A percentile compares a stretch with the other conserved stretches of the same genome.
Evolutionary conservation across 1,139 yeast genomes (phyloP).

Genomic region (Debaryomyces singareniensis): DNA sequence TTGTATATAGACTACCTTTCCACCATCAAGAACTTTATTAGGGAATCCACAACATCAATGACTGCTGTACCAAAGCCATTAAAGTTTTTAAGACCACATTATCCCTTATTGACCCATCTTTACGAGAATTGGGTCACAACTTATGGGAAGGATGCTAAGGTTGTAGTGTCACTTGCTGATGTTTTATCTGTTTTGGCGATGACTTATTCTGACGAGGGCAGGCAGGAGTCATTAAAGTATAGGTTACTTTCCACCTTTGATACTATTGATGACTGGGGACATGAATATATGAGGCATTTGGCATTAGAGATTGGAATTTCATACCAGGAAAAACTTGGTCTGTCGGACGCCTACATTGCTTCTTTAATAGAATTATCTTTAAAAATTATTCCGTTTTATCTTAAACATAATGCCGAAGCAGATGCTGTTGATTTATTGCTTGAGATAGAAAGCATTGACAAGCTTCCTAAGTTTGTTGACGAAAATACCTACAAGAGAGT

Average conservation of each 20-base stretch:
- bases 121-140: conserved; percentile 61
- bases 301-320: conserved; percentile 93
- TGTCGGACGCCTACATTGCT: conserved; percentile 34
- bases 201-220: conserved; percentile 86
- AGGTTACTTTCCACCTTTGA: conserved; percentile 59
- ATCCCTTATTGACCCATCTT: conserved; percentile 55
- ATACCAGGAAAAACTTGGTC: conserved; percentile 61
- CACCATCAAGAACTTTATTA: conserved; percentile 68
- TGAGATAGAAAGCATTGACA: conserved; percentile 84
- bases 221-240: conserved; percentile 74
- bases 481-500: conserved; percentile 81
- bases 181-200: conserved; percentile 88
- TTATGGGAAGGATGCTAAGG: conserved; percentile 19
- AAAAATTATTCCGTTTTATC: conserved; percentile 81
- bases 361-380: conserved; percentile 62
- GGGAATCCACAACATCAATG: conserved; percentile 95
- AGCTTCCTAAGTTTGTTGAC: conserved; percentile 78
- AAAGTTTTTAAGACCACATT: conserved; percentile 89
- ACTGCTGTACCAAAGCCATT: conserved; percentile 99
- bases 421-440: conserved; percentile 92
- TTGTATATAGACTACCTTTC: conserved; percentile 56
- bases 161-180: conserved; percentile 52
- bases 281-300: conserved; percentile 92
- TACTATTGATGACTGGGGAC: conserved; percentile 89
- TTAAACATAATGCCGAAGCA: conserved; percentile 95